Evolutionary conservation across 345 rosid species (phyloP).

Genomic region (Nephelium lappaceum): DNA sequence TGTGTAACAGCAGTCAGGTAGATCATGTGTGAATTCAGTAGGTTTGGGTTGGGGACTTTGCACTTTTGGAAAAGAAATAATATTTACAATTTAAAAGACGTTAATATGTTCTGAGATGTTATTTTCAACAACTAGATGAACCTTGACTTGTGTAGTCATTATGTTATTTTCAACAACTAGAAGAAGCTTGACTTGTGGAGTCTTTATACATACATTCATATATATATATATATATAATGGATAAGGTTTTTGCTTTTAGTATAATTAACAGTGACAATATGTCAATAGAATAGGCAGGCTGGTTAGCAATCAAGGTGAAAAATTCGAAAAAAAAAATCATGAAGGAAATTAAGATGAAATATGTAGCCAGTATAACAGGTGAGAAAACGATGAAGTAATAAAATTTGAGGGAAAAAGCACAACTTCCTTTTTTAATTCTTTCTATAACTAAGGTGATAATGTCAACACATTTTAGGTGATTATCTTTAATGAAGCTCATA

Average conservation of each 20-base stretch:
- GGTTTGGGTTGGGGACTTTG: conserved; percentile 10
- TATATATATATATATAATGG: no score
- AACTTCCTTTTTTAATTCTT: background rate
- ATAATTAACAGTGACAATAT: no score
- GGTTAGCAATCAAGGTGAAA: background rate
- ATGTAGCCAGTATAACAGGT: background rate
- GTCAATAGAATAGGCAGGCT: background rate
- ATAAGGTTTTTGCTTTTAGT: no score
- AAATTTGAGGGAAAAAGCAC: background rate
- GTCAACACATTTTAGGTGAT: background rate
- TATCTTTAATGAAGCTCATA: background rate
- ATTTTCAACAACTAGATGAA: conserved; percentile 15
- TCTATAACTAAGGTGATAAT: background rate
- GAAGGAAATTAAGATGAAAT: no score
- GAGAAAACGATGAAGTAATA: background rate
- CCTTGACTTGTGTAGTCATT: background rate
- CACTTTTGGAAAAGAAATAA: background rate
- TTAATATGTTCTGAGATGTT: background rate
- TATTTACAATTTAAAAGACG: background rate
- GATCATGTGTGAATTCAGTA: background rate
- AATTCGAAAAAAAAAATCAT: no score
- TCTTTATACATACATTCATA: no score
- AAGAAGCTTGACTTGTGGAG: no score
- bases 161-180: background rate
- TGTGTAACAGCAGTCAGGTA: background rate